Evolutionary conservation across 106 monocot species (phyloP).

Genomic region (Dioscorea zingiberensis): DNA sequence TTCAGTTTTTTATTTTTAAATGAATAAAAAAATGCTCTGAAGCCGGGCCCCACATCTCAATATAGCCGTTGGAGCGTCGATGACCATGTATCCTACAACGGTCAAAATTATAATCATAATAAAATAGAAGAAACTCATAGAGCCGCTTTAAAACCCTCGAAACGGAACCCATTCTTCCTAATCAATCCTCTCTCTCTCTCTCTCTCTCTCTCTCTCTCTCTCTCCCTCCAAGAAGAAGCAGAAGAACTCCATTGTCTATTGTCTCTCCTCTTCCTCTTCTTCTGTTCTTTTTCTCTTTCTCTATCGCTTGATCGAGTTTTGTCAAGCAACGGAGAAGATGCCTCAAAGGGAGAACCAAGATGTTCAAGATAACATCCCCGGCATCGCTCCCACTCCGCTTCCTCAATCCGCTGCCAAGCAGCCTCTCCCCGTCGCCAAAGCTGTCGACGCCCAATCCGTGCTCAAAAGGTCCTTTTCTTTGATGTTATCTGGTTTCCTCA

Average conservation of each 20-base stretch:
- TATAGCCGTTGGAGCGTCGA: not conserved
- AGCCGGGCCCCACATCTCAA: not conserved
- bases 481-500: not conserved
- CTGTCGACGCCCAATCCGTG: constrained; percentile 56
- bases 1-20: too few species aligned
- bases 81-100: not conserved
- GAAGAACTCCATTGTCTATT: constrained; percentile 1
- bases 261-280: constrained; percentile 4
- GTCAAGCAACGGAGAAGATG: not conserved
- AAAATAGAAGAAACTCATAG: not conserved
- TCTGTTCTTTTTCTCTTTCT: not conserved
- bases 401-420: constrained; percentile 34
- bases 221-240: constrained; percentile 4
- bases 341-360: constrained; percentile 29
- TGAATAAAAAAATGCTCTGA: too few species aligned
- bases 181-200: not conserved
- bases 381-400: constrained; percentile 14
- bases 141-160: not conserved
- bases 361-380: constrained; percentile 39
- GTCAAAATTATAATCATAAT: not conserved
- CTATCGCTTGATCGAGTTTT: not conserved
- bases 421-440: constrained; percentile 34
- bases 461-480: constrained; percentile 51
- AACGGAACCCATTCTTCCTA: not conserved
- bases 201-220: not conserved